Evolutionary conservation across 2,329 filamentous ascomycete species (phyloP).

Genomic region (Monosporascus sp.): DNA sequence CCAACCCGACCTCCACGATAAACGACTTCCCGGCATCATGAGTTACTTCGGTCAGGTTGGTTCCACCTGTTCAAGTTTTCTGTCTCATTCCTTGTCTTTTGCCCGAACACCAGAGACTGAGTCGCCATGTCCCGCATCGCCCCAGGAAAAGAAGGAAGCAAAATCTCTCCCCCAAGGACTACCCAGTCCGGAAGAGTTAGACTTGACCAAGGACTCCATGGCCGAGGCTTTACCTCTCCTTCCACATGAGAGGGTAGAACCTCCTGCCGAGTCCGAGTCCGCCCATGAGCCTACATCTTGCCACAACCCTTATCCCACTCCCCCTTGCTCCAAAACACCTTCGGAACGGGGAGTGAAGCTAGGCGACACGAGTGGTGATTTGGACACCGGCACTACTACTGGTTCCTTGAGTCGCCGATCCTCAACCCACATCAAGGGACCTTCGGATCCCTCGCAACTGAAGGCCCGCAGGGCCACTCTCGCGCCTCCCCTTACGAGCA

Average conservation of each 20-base stretch:
- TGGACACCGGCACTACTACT: conserved; percentile 27
- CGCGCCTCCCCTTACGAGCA: conserved; percentile 56
- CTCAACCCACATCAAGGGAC: conserved; percentile 37
- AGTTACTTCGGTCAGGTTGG: conserved; percentile 99
- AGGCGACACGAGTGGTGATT: conserved; percentile 35
- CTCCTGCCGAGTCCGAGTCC: conserved; percentile 24
- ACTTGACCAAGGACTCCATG: conserved; percentile 17
- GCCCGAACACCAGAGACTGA: conserved; percentile 34
- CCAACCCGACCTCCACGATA: conserved; percentile 88
- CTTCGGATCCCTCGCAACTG: conserved; percentile 37
- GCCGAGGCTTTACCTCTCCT: conserved; percentile 29
- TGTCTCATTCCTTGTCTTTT: conserved; percentile 33
- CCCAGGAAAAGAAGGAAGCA: conserved; percentile 27
- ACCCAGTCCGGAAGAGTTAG: conserved; percentile 15
- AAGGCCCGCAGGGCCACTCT: conserved; percentile 39
- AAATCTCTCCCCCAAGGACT: conserved; percentile 15
- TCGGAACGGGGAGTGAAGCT: conserved; percentile 39
- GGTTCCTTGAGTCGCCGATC: conserved; percentile 27
- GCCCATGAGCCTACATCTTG: conserved; percentile 22
- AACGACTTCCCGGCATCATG: conserved; percentile 91
- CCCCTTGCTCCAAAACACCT: conserved; percentile 46
- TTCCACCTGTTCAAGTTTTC: conserved; percentile 65
- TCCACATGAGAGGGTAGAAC: conserved; percentile 33
- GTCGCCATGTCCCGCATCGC: conserved; percentile 28
- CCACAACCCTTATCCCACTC: conserved; percentile 50